These are phyloP conservation scores for Serendipita indica DNA, from an alignment of 768 basidiomycete genomes.

Conservation along the genomic window DNA sequence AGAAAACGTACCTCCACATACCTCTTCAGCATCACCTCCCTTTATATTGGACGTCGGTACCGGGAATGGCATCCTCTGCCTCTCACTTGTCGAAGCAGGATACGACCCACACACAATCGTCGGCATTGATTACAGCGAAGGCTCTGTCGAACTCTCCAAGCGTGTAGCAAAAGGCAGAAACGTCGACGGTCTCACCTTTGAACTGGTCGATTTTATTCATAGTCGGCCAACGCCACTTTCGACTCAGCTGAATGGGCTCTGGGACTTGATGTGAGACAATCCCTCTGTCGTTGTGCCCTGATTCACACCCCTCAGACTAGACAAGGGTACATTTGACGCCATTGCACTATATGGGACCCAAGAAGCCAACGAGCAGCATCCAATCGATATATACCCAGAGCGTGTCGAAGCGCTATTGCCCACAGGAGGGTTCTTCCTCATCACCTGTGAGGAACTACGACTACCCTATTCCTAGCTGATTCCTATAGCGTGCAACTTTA, in stretches of 20 bases:
- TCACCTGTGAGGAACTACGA: constrained; percentile 48
- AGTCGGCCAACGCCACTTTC: not conserved
- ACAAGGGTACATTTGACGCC: constrained; percentile 84
- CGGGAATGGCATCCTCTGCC: constrained; percentile 65
- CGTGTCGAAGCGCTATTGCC: constrained; percentile 43
- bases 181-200: constrained; percentile 11
- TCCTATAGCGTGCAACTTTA: constrained; percentile 64
- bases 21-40: constrained; percentile 23
- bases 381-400: constrained; percentile 40
- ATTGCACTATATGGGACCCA: constrained; percentile 58
- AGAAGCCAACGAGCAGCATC: constrained; percentile 34
- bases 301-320: constrained; percentile 27
- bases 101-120: constrained; percentile 37
- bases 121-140: constrained; percentile 67
- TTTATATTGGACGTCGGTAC: constrained; percentile 61
- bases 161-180: constrained; percentile 37
- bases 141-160: constrained; percentile 48
- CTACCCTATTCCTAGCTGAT: not conserved
- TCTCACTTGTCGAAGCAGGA: constrained; percentile 53
- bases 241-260: constrained; percentile 18
- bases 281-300: constrained; percentile 22
- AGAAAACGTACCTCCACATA: constrained; percentile 34
- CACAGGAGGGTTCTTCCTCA: constrained; percentile 55
- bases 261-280: constrained; percentile 49
- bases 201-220: constrained; percentile 6